phyloP scores from a whole-genome alignment of 345 rosid species.

The Luvunga scandens region DNA sequence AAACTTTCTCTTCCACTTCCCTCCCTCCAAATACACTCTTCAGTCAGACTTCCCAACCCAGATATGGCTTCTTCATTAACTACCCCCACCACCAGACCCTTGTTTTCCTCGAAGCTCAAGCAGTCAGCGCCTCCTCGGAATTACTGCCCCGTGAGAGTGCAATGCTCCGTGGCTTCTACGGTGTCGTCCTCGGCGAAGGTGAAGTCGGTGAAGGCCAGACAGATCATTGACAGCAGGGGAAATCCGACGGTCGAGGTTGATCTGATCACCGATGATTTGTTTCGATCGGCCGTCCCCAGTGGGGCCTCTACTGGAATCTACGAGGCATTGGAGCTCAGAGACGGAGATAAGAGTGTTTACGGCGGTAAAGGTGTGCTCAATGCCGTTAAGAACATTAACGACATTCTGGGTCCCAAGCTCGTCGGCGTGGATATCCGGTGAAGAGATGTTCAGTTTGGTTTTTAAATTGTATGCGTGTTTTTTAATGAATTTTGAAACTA shows the following conservation, averaged over 20 bases:
- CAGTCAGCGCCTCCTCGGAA: conserved; percentile 26
- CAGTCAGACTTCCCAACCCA: background rate
- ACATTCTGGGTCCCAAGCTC: conserved; percentile 82
- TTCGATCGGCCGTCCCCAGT: conserved; percentile 94
- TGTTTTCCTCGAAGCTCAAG: conserved; percentile 28
- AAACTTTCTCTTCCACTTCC: background rate
- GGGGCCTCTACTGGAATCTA: conserved; percentile 99
- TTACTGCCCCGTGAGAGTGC: conserved; percentile 37
- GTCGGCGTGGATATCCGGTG: conserved; percentile 91
- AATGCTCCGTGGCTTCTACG: conserved; percentile 44
- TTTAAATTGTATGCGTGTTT: background rate
- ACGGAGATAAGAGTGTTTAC: conserved; percentile 76
- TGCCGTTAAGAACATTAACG: conserved; percentile 74
- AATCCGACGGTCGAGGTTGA: conserved; percentile 99
- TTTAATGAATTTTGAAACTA: background rate
- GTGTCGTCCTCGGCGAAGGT: conserved; percentile 38
- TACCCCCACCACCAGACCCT: conserved; percentile 29
- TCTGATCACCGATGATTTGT: conserved; percentile 70
- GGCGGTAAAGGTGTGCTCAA: conserved; percentile 92
- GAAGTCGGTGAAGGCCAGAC: conserved; percentile 84
- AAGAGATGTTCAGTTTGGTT: background rate
- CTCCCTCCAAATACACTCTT: conserved; percentile 5
- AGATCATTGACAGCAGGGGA: conserved; percentile 97
- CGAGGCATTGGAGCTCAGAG: conserved; percentile 93
- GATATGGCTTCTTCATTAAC: conserved; percentile 68